Base-by-base conservation (phyloP, 352 stramenopile species). In the Thalassiosira oceanica region DNA sequence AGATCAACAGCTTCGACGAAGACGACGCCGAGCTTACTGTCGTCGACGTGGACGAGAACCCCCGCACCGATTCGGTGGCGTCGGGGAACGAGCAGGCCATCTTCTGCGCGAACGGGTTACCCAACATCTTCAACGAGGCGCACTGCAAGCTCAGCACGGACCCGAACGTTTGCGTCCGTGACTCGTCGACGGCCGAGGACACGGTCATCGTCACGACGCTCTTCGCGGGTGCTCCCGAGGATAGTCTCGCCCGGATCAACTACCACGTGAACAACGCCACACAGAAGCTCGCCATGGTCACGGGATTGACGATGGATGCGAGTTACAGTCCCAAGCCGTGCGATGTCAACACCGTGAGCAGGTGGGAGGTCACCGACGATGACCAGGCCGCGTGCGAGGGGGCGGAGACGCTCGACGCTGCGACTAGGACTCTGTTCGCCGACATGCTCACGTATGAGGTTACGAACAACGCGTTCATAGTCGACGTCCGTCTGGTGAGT, bases 81-180 rank as follows among this genome's bases (percentile, higher is more conserved):
- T 61, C 49, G 7, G 57, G 57, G n/a, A 55, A 64, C 21, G 65
- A 76, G 26, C 48, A 76, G 24, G 65, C 43, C 0, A 60, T 76
- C 6, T 69, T 46, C 29, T 78, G 67, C 51, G 66, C 67, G 13
- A 78, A 78, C 41, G 20, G 1, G 6, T 11, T 3, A 18, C 60
- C 48, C 37, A 78, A 72, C 48, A 33, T 78, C 1, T 70, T 79
- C 48, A 79, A 79, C 29, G 69, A 79, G 46, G 45, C 23, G 3
- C 3, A 6, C 20, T 79, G 69, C 37, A 31, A 44, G 27, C 31
- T 79, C 1, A 45, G 8, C 43, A 51, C 44, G 0, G 41, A 61
- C 4, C 27, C 20, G 0, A 70, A 70, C 52, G 69, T 62, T 2
- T 79, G 69, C 35, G 61, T 64, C 7, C 23, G 65, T 3, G 42